Base-by-base conservation (phyloP, 192 early-diverging fungal genomes). In the Phlyctochytrium bullatum region DNA sequence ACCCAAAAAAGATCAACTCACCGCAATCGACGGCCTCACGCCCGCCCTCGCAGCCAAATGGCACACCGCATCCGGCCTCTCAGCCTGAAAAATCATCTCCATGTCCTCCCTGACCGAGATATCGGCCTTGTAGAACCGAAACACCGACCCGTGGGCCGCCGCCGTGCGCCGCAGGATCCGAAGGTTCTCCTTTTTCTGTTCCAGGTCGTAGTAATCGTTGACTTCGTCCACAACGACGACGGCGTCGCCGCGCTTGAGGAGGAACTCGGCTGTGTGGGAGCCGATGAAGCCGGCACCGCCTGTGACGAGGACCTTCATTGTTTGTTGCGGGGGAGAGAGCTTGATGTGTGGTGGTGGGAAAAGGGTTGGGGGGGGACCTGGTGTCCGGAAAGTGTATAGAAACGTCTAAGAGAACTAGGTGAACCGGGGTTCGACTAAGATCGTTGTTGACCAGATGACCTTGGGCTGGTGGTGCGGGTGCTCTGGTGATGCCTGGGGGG, bases 271-370 rank as follows among this genome's bases (percentile, higher is more conserved):
- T 3, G 71, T 73, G 66, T 73, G 71, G 68, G 71, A 68, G 4
- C 71, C 71, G 30, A 73, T 73, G 66, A 61, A 73, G 4, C 71
- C 71, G 34, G 65, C 64, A 23, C 65, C 71, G 29, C 71, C 71
- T 4, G 71, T 73, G 51, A 66, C 66, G 31, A 69, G 71, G 31
- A 71, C 47, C 59, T 57, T 57, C 20, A 57, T 57, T 10, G 27
- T 47, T 47, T 6, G 6, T 47, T 47, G 20, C 20, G 20, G 20
- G 20, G 20, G 40, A n/a, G n/a, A n/a, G n/a, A n/a, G n/a, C n/a
- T n/a, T n/a, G n/a, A n/a, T n/a, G n/a, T n/a, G n/a, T n/a, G n/a
- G n/a, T n/a, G n/a, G n/a, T n/a, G n/a, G n/a, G n/a, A n/a, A n/a
- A n/a, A n/a, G n/a, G n/a, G n/a, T n/a, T n/a, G n/a, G n/a, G n/a